A percentile compares a stretch with the other conserved stretches of the same genome.
phyloP scores from a whole-genome alignment of 2,329 filamentous ascomycete species.

The Xylaria digitata region DNA sequence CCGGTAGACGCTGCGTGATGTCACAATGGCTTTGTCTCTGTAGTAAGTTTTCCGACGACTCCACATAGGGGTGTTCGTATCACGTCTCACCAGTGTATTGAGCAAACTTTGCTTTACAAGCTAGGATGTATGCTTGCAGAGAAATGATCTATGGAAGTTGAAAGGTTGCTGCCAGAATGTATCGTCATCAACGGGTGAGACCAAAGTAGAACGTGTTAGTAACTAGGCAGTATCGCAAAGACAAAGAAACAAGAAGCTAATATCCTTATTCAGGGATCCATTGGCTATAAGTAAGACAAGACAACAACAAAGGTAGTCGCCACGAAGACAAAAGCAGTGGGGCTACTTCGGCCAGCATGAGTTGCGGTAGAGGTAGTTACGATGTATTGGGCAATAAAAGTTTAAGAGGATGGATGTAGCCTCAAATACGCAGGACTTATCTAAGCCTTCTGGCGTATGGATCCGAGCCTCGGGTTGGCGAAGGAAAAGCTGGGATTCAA shows the following conservation, averaged over 20 bases:
- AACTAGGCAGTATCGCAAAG: not conserved
- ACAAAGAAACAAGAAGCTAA: constrained; percentile 22
- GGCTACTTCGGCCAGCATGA: constrained; percentile 1
- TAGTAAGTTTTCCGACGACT: not conserved
- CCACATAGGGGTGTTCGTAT: not conserved
- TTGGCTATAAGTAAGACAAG: constrained; percentile 9
- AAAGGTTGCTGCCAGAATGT: not conserved
- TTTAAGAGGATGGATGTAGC: not conserved
- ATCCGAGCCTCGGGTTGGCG: constrained; percentile 19
- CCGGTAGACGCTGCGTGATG: not conserved
- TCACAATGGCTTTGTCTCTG: constrained; percentile 10
- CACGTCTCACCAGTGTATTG: not conserved
- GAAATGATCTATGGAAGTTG: not conserved
- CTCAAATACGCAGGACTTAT: constrained; percentile 10
- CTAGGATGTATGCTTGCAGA: not conserved
- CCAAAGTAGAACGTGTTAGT: not conserved
- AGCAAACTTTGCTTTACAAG: not conserved
- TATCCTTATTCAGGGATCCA: constrained; percentile 24
- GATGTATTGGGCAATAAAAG: constrained; percentile 15
- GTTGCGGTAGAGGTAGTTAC: constrained; percentile 5
- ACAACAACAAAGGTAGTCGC: constrained; percentile 7
- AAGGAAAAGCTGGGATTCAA: constrained; percentile 11
- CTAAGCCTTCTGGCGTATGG: constrained; percentile 27
- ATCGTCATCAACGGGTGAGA: not conserved
- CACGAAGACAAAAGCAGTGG: constrained; percentile 14